phyloP scores from a whole-genome alignment of 371 early-diverging fungal genomes.

The Circinella minor region DNA sequence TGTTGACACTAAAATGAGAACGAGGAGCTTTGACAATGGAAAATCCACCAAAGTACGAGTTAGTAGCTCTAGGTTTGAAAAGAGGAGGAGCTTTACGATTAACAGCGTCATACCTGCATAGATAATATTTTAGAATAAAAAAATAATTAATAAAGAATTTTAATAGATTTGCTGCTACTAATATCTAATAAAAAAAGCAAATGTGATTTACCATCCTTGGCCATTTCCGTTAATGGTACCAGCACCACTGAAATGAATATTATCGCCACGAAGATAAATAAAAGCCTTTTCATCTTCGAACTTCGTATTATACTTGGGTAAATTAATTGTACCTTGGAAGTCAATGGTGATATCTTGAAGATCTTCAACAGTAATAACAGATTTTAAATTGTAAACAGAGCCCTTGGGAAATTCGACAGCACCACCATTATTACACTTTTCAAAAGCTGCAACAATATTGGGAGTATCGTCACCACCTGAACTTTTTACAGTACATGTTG shows the following conservation, averaged over 20 bases:
- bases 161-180: too few relatives aligned
- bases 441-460: slow-evolving; percentile 33
- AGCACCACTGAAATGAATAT: slow-evolving; percentile 29
- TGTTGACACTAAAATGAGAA: slow-evolving; percentile 36
- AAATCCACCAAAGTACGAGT: slow-evolving; percentile 37
- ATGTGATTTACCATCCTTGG: slow-evolving; percentile 32
- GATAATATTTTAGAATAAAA: neutral
- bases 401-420: slow-evolving; percentile 36
- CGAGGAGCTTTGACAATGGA: slow-evolving; percentile 35
- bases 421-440: slow-evolving; percentile 37
- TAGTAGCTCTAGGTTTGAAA: slow-evolving; percentile 32
- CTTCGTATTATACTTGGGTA: slow-evolving; percentile 30
- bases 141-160: too few relatives aligned
- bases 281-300: slow-evolving; percentile 32
- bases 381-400: slow-evolving; percentile 31
- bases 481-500: slow-evolving; percentile 30
- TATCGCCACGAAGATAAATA: slow-evolving; percentile 32
- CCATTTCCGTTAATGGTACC: slow-evolving; percentile 34
- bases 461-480: slow-evolving; percentile 29
- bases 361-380: slow-evolving; percentile 23
- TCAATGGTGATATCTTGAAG: slow-evolving; percentile 32
- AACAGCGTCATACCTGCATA: slow-evolving; percentile 24
- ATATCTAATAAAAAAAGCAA: too few relatives aligned
- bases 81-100: slow-evolving; percentile 38
- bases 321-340: slow-evolving; percentile 32